Conservation (phyloP, 208 protist genomes). For the Leishmania mexicana region DNA sequence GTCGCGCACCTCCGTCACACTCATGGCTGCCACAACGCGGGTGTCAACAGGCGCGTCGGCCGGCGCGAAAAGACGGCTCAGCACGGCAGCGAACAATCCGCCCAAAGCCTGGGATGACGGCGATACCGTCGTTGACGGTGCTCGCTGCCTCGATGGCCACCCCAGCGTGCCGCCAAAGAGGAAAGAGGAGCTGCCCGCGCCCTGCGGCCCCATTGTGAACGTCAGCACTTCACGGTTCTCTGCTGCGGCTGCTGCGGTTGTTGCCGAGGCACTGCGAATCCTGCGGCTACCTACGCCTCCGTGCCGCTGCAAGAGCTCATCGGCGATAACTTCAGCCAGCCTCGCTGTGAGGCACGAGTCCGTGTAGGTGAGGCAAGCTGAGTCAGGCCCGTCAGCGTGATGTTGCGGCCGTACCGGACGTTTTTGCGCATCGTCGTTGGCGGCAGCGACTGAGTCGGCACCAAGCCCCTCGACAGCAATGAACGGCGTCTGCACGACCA, state of each 20-base stretch:
- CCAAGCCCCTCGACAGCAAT: slow-evolving; percentile 22
- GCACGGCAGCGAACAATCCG: slow-evolving; percentile 24
- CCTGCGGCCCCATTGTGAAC: slow-evolving; percentile 21
- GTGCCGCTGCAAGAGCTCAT: slow-evolving; percentile 9
- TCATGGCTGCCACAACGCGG: slow-evolving; percentile 20
- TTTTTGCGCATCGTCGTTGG: not conserved
- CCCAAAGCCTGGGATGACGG: not conserved
- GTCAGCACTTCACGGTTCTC: slow-evolving; percentile 24
- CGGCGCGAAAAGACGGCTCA: slow-evolving; percentile 24
- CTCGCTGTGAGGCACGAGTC: slow-evolving; percentile 16
- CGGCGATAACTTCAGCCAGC: slow-evolving; percentile 21
- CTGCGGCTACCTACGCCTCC: not conserved
- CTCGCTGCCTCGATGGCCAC: not conserved
- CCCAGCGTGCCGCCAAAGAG: slow-evolving; percentile 14
- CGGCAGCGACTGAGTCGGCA: not conserved
- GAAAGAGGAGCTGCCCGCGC: slow-evolving; percentile 22
- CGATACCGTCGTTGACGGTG: not conserved
- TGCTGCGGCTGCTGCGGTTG: not conserved
- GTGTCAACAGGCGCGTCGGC: not conserved
- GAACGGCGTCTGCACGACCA: slow-evolving; percentile 17
- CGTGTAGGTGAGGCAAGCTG: slow-evolving; percentile 1
- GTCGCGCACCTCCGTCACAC: slow-evolving; percentile 36
- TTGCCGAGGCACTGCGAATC: not conserved
- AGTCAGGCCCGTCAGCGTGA: not conserved
- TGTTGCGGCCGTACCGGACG: not conserved